phyloP scores from a whole-genome alignment of 2,329 filamentous ascomycete species.

The Graphiopsis chlorocephala region DNA sequence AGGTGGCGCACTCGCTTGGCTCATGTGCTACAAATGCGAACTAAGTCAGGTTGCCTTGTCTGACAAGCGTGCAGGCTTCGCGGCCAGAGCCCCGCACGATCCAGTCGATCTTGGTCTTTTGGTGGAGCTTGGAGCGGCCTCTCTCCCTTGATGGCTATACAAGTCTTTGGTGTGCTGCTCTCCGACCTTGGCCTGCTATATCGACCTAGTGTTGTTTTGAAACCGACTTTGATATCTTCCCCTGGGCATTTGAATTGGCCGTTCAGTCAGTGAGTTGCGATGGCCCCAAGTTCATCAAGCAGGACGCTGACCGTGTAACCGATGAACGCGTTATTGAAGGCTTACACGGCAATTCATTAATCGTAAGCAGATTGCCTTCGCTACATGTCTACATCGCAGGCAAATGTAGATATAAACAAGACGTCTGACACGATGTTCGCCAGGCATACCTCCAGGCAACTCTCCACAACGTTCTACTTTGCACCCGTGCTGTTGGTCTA shows the following conservation, averaged over 20 bases:
- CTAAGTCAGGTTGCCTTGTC: not conserved
- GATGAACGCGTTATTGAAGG: not conserved
- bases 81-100: not conserved
- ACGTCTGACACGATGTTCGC: not conserved
- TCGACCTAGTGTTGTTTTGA: not conserved
- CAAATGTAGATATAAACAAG: not conserved
- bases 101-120: not conserved
- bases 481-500: not conserved
- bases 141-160: not conserved
- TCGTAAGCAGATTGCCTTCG: not conserved
- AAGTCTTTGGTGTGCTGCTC: not conserved
- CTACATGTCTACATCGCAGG: not conserved
- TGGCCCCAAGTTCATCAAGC: not conserved
- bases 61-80: not conserved
- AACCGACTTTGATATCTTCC: not conserved
- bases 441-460: not conserved
- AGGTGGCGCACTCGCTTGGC: not conserved
- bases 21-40: not conserved
- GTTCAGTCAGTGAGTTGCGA: not conserved
- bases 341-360: not conserved
- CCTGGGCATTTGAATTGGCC: not conserved
- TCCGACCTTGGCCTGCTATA: not conserved
- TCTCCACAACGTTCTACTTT: not conserved
- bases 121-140: not conserved
- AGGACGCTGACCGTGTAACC: not conserved